phyloP scores from a whole-genome alignment of 148 eudicot species.

The Chenopodium suecicum region DNA sequence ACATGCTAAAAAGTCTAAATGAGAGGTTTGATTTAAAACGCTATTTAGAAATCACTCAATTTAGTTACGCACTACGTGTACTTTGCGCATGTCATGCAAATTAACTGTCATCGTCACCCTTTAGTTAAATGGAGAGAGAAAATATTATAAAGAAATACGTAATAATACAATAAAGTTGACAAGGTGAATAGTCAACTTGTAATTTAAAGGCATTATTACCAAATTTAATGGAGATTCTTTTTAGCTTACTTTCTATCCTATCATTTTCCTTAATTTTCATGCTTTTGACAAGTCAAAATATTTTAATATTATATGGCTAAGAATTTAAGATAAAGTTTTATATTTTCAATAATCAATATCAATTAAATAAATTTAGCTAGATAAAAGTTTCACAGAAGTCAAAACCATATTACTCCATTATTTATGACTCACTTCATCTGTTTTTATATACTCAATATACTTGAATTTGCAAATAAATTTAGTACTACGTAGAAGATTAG shows the following conservation, averaged over 20 bases:
- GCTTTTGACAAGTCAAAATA: background rate
- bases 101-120: constrained; percentile 1
- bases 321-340: no score
- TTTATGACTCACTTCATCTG: no score
- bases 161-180: background rate
- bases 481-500: no score
- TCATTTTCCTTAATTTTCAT: background rate
- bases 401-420: no score
- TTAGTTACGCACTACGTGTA: background rate
- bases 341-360: no score
- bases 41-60: background rate
- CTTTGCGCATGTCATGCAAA: background rate
- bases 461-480: no score
- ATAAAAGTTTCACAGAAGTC: no score
- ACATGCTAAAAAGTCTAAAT: no score
- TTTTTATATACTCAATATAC: no score
- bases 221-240: background rate
- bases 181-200: background rate
- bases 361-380: no score
- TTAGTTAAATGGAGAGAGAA: background rate
- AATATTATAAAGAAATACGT: background rate
- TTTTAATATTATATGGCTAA: no score
- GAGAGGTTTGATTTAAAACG: background rate
- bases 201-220: background rate
- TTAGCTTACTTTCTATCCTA: background rate